Evolutionary conservation across 352 stramenopile genomes (phyloP).

Genomic region (Pythium brachiatum): DNA sequence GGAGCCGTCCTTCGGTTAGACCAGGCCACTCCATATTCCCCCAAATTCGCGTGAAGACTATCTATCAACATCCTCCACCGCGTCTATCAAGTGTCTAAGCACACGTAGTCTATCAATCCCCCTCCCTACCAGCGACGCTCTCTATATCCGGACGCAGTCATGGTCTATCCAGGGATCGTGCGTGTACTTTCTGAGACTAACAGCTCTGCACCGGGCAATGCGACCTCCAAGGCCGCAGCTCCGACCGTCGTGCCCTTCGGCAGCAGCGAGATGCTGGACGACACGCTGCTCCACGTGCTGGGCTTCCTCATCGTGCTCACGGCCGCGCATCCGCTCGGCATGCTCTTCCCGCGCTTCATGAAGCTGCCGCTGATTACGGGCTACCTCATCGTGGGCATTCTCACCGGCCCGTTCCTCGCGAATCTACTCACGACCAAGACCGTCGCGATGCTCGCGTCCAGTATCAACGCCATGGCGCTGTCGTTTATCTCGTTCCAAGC

Average conservation of each 20-base stretch:
- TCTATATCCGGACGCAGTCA: neutral
- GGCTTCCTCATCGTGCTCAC: constrained; percentile 58
- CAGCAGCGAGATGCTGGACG: constrained; percentile 32
- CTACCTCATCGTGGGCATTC: constrained; percentile 57
- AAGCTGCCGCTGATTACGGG: constrained; percentile 62
- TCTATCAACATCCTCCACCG: neutral
- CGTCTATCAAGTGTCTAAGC: constrained; percentile 1
- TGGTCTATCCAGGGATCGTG: neutral
- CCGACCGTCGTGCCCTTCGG: constrained; percentile 37
- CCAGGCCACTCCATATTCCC: too few relatives aligned
- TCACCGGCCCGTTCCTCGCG: constrained; percentile 53
- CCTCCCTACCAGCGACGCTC: too few relatives aligned
- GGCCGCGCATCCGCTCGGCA: constrained; percentile 51
- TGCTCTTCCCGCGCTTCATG: constrained; percentile 57
- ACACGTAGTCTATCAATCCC: too few relatives aligned
- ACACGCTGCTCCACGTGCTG: constrained; percentile 46
- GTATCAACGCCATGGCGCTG: constrained; percentile 58
- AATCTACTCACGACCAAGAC: constrained; percentile 39
- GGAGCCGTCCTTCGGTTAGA: too few relatives aligned
- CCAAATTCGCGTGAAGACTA: neutral
- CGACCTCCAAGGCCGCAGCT: neutral
- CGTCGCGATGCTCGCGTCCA: constrained; percentile 44
- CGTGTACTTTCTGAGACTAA: constrained; percentile 5
- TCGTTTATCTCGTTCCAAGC: constrained; percentile 79
- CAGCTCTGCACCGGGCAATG: neutral